Evolutionary conservation across 2,329 filamentous ascomycete species (phyloP).

Genomic region (Cladophialophora carrionii): DNA sequence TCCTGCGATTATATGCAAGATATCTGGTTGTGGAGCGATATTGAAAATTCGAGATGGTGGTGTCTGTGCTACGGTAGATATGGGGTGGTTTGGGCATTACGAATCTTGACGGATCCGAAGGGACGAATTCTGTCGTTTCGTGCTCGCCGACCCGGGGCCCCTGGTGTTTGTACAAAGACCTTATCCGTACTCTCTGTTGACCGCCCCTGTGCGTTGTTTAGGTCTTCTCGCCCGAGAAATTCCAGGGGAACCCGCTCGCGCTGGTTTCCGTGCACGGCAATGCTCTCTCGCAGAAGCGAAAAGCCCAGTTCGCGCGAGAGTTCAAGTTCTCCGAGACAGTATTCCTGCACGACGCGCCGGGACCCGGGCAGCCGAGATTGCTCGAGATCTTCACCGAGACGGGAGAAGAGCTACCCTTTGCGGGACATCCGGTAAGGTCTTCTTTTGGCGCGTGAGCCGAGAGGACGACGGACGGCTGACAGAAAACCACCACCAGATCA

Average conservation of each 20-base stretch:
- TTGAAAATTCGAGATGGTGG: too few species aligned
- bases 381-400: constrained; percentile 64
- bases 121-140: too few species aligned
- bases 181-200: background rate
- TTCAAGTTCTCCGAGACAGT: constrained; percentile 69
- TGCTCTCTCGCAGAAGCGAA: constrained; percentile 56
- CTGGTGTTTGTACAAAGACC: background rate
- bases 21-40: background rate
- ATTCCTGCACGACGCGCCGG: constrained; percentile 58
- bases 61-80: too few species aligned
- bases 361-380: constrained; percentile 46
- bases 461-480: background rate
- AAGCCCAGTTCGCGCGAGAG: constrained; percentile 63
- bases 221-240: constrained; percentile 56
- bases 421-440: constrained; percentile 57
- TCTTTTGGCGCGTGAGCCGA: background rate
- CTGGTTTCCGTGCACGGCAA: constrained; percentile 57
- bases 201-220: constrained; percentile 9
- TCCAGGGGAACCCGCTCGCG: constrained; percentile 63
- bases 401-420: constrained; percentile 60
- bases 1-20: background rate
- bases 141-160: too few species aligned
- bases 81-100: too few species aligned
- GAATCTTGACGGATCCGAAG: too few species aligned
- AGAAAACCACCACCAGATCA: constrained; percentile 43